These are phyloP conservation scores for Hirsutella minnesotensis DNA, from an alignment of 2,329 filamentous ascomycete species.

Conservation along the genomic window DNA sequence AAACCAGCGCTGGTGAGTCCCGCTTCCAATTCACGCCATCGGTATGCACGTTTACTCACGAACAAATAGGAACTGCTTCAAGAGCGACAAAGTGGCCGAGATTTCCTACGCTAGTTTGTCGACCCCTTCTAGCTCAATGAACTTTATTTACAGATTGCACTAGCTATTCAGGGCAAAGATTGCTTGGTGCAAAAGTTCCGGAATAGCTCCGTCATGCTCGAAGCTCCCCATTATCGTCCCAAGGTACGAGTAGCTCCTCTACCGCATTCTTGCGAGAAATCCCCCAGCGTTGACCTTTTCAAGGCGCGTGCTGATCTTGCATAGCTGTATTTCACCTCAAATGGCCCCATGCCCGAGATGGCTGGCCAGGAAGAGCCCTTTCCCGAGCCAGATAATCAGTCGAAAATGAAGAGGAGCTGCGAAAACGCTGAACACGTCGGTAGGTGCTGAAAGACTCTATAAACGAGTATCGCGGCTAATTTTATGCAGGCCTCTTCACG, in stretches of 20 bases:
- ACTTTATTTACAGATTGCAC: slow-evolving; percentile 12
- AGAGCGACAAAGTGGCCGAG: slow-evolving; percentile 74
- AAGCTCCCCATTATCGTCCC: slow-evolving; percentile 68
- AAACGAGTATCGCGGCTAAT: too few relatives aligned
- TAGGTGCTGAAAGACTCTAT: slow-evolving; percentile 26
- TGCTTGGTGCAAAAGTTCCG: slow-evolving; percentile 90
- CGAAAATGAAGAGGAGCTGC: slow-evolving; percentile 77
- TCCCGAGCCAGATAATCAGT: slow-evolving; percentile 68
- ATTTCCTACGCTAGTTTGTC: slow-evolving; percentile 84
- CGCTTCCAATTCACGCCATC: not conserved
- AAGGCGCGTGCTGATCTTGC: not conserved
- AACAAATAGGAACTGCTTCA: slow-evolving; percentile 58
- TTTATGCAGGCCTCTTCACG: slow-evolving; percentile 58
- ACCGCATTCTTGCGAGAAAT: too few relatives aligned
- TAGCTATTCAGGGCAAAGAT: slow-evolving; percentile 84
- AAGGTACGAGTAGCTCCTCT: slow-evolving; percentile 44
- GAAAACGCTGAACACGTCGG: slow-evolving; percentile 81
- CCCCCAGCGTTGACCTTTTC: not conserved
- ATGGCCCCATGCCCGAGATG: slow-evolving; percentile 33
- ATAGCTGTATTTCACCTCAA: slow-evolving; percentile 41
- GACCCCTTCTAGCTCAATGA: not conserved
- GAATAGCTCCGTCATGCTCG: slow-evolving; percentile 92
- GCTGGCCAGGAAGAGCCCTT: slow-evolving; percentile 66
- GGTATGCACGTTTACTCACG: not conserved
- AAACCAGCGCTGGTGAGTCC: slow-evolving; percentile 56